Evolutionary conservation across 2,329 filamentous ascomycete species (phyloP), one percentile per base, ranked within the genome.

Genomic region (Talaromyces atroroseus): DNA sequence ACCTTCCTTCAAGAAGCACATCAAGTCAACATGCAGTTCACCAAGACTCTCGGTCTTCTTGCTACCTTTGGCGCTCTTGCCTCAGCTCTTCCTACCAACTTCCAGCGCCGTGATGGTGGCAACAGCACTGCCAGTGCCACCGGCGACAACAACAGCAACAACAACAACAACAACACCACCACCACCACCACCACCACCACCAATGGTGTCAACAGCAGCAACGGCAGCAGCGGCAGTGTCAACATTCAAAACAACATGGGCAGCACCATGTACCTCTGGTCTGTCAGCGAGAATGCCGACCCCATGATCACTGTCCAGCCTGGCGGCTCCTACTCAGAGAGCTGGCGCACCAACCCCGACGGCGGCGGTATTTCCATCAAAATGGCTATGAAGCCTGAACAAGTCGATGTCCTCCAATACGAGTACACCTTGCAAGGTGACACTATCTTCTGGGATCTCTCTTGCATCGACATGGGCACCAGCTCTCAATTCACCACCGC

Each of bases 281-380:
- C 73, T 52, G 71, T 75, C 45, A 58, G 68, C 61, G 60, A 70
- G 54, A 60, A 60, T 12, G 67, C 64, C 56, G 68, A 66, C 10
- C 52, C 65, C 56, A 74, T 71, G 70, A 59, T 70, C 50, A 69
- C 61, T 56, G 63, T 75, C 56, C 61, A 67, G 58, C 60, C 61
- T 49, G 71, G 72, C 49, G 70, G 68, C 29, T 65, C 60, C 60
- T 73, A 70, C 66, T 57, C 60, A 7, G 71, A 74, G 59, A 42
- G 59, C 38, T 75, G 67, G 68, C 62, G 62, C 52, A 58, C 53
- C 60, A 73, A 71, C 64, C 58, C 64, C 61, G 66, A 71, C 59
- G 72, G 71, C 47, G 73, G 73, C 52, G 73, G 73, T 59, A 64
- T 75, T 60, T 74, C 72, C 47, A 73, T 75, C 66, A 75, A 75